phyloP scores from a whole-genome alignment of 176 grass and related monocot genomes.

The Cocos nucifera region DNA sequence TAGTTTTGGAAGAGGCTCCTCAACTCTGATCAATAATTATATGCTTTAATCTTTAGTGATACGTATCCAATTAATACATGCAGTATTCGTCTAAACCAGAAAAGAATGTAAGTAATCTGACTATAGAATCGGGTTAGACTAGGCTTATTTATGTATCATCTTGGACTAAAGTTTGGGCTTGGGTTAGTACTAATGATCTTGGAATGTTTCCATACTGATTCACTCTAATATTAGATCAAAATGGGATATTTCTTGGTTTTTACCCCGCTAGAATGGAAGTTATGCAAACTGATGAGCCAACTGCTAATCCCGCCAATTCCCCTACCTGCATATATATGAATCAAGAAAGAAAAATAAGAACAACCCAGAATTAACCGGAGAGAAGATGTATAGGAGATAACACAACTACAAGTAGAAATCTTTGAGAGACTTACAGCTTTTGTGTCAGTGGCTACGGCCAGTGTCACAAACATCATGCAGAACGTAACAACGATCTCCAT shows the following conservation, averaged over 20 bases:
- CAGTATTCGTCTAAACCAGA: too few species aligned
- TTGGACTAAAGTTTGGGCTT: too few species aligned
- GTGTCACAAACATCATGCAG: conserved; percentile 98
- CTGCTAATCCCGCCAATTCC: conserved; percentile 90
- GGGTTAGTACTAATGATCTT: too few species aligned
- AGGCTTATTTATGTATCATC: too few species aligned
- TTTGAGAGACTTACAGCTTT: conserved; percentile 47
- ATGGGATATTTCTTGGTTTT: conserved; percentile 2
- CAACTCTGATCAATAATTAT: too few species aligned
- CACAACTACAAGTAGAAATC: not conserved
- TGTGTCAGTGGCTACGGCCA: conserved; percentile 79
- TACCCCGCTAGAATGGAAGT: conserved; percentile 98
- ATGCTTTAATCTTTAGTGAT: too few species aligned
- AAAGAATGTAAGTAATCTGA: too few species aligned
- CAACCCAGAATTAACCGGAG: not conserved
- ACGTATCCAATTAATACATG: too few species aligned
- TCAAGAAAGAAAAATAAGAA: not conserved
- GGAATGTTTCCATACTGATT: too few species aligned
- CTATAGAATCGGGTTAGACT: too few species aligned
- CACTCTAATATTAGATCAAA: too few species aligned
- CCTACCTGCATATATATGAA: conserved; percentile 53
- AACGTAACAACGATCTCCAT: conserved; percentile 81
- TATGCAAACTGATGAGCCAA: conserved; percentile 94
- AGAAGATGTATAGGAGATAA: not conserved
- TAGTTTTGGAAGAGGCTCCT: too few species aligned